A percentile compares a stretch with the other conserved stretches of the same genome.
These are phyloP conservation scores for Wickerhamomyces strasburgensis DNA, from an alignment of 805 yeast genomes.

Conservation along the genomic window DNA sequence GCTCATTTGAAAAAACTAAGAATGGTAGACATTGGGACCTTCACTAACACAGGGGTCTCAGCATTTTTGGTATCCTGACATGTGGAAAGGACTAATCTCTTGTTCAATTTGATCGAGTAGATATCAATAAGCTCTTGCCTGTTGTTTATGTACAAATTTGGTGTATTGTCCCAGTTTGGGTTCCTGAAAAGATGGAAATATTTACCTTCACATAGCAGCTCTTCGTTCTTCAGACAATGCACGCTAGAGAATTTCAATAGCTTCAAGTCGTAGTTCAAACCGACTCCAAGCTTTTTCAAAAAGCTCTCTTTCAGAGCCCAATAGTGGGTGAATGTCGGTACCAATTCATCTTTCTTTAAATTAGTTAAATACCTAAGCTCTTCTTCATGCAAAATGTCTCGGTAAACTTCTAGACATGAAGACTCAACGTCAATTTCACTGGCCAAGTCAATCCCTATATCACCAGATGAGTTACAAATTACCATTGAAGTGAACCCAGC, in stretches of 20 bases:
- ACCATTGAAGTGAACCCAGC: constrained; percentile 43
- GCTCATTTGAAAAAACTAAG: neutral
- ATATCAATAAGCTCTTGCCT: constrained; percentile 8
- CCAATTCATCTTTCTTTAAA: constrained; percentile 8
- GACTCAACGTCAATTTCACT: constrained; percentile 27
- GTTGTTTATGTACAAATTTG: constrained; percentile 7
- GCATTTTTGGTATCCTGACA: constrained; percentile 4
- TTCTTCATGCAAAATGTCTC: constrained; percentile 36
- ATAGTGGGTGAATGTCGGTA: constrained; percentile 44
- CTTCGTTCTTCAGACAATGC: neutral
- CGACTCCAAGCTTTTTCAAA: constrained; percentile 62
- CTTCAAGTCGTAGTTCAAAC: too few species aligned
- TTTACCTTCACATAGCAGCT: neutral
- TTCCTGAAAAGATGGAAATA: neutral
- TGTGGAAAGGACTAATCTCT: constrained; percentile 7
- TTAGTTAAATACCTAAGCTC: constrained; percentile 33
- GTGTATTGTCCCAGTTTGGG: constrained; percentile 4
- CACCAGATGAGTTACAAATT: constrained; percentile 22
- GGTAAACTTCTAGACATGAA: too few species aligned
- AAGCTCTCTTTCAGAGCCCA: constrained; percentile 84
- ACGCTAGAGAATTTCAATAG: constrained; percentile 26
- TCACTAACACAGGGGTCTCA: constrained; percentile 3
- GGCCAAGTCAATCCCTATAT: constrained; percentile 47
- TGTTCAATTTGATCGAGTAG: constrained; percentile 23
- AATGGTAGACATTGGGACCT: constrained; percentile 5